Evolutionary conservation across 345 rosid species (phyloP).

Genomic region (Arabidopsis thaliana): TAIR10.1 NC_003074.8:17201001-17201500

Average conservation of each 20-base stretch:
- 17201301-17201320: slow-evolving; percentile 6
- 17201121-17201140: slow-evolving; percentile 2
- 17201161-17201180: slow-evolving; percentile 7
- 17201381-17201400: slow-evolving; percentile 24
- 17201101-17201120: neutral
- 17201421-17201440: neutral
- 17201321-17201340: neutral
- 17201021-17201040: slow-evolving; percentile 48
- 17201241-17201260: neutral
- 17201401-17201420: neutral
- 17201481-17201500: neutral
- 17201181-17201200: slow-evolving; percentile 8
- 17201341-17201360: neutral
- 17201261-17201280: slow-evolving; percentile 7
- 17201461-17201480: slow-evolving; percentile 16
- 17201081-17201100: neutral
- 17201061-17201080: neutral
- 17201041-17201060: no score
- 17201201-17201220: neutral
- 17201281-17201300: slow-evolving; percentile 5
- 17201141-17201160: slow-evolving; percentile 20
- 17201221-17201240: neutral
- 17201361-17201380: neutral
- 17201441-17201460: slow-evolving; percentile 5
- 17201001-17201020: slow-evolving; percentile 49